phyloP scores from a whole-genome alignment of 306 rosid genomes.

The Cicer bijugum region DNA sequence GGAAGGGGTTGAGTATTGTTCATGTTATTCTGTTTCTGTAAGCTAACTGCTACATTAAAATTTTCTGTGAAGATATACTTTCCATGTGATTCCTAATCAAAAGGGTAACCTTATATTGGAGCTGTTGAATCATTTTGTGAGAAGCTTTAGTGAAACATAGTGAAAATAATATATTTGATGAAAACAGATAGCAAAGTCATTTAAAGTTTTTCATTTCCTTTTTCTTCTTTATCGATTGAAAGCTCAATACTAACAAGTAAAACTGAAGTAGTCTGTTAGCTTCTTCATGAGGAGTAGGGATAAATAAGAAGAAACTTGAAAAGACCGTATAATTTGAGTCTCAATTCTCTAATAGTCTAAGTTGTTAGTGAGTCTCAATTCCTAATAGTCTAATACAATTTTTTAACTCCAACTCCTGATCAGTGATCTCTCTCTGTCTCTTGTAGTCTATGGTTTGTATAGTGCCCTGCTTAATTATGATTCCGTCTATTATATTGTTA shows the following conservation, averaged over 20 bases:
- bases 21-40: conserved; percentile 17
- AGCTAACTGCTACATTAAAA: conserved; percentile 4
- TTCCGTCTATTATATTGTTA: conserved; percentile 14
- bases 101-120: conserved; percentile 17
- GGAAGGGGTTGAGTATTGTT: conserved; percentile 28
- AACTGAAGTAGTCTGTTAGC: background rate
- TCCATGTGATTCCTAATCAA: conserved; percentile 29
- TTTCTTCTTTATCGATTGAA: background rate
- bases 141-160: conserved; percentile 13
- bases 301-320: conserved; percentile 19
- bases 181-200: background rate
- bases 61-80: conserved; percentile 3
- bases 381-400: background rate
- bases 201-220: conserved; percentile 16
- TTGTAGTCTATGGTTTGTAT: background rate
- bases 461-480: conserved; percentile 15
- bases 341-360: conserved; percentile 4
- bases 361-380: background rate
- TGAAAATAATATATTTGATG: conserved; percentile 12
- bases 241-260: background rate
- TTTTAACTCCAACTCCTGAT: conserved; percentile 26
- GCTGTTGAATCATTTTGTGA: conserved; percentile 37
- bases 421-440: conserved; percentile 1
- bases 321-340: conserved; percentile 25
- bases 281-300: background rate